Evolutionary conservation across 331 rosid genomes (phyloP), one percentile per base, ranked within the genome.

Genomic region (Arachis monticola): DNA sequence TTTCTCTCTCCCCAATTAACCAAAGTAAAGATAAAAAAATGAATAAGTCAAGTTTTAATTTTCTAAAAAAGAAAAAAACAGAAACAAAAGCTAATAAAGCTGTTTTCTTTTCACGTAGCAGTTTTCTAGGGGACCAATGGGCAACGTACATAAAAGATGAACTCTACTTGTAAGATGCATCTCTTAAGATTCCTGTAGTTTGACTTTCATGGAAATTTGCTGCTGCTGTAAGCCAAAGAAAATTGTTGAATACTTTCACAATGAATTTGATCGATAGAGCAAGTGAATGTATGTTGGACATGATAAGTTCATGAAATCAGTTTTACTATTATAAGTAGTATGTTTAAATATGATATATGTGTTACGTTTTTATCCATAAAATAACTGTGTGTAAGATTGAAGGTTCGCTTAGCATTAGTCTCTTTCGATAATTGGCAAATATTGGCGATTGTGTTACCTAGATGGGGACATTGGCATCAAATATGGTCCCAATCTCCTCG

Each of bases 391-490:
- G 17, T 51, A 51, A 57, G 42, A 41, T 64, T 64, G 44, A 65
- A 53, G 51, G 10, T 46, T 46, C n/a, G 12, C 53, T 8, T 10
- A 8, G 11, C 12, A 10, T 48, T 47, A 7, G 51, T 57, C 60
- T 27, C 44, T 70, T 63, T 4, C 11, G 5, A 5, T n/a, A 51
- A 51, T 51, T 51, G 57, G 17, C 14, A 12, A 31, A 12, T 13
- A 52, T 52, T 70, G 84, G 86, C 64, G 82, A 72, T 42, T 47
- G 70, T 82, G 86, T 78, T 74, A 55, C 75, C 45, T 52, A 64
- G 58, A 78, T 78, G 81, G 86, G 50, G 78, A 78, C 86, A 83
- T 14, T 5, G 1, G 44, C 70, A 74, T 74, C 70, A 57, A n/a
- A 62, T 6, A 6, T 30, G 86, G 83, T 58, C 81, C 78, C 83